Percentiles rank a stretch among this genome's conserved stretches.
These are phyloP conservation scores for Phaeosphaeria sp. DNA, from an alignment of 2,329 filamentous ascomycete genomes.

Conservation along the genomic window DNA sequence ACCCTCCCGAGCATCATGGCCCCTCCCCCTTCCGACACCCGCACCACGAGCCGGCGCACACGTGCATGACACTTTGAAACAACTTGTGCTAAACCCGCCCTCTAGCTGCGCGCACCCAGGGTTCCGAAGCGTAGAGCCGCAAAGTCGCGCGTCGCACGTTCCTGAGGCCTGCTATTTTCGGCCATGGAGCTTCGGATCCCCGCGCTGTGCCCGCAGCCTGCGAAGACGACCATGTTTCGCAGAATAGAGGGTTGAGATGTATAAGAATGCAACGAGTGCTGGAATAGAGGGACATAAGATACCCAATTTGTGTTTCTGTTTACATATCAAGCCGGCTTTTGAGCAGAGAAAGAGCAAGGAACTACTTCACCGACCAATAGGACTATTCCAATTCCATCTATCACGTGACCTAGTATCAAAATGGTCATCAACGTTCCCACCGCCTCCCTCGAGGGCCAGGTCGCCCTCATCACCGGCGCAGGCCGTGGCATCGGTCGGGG, in stretches of 20 bases:
- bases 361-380: slow-evolving; percentile 11
- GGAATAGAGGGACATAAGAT: slow-evolving; percentile 5
- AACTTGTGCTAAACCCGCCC: slow-evolving; percentile 8
- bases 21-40: slow-evolving; percentile 40
- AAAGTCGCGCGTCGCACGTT: slow-evolving; percentile 6
- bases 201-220: slow-evolving; percentile 21
- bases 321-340: too few relatives aligned
- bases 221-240: slow-evolving; percentile 8
- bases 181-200: slow-evolving; percentile 31
- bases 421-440: slow-evolving; percentile 54
- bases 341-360: slow-evolving; percentile 1
- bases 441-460: slow-evolving; percentile 59
- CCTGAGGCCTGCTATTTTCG: slow-evolving; percentile 26
- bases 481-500: slow-evolving; percentile 71
- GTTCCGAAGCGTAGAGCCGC: slow-evolving; percentile 33
- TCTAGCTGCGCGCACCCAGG: slow-evolving; percentile 17
- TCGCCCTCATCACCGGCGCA: slow-evolving; percentile 67
- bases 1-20: slow-evolving; percentile 23
- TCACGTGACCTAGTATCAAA: slow-evolving; percentile 30
- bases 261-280: slow-evolving; percentile 11
- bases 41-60: slow-evolving; percentile 15
- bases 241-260: background rate
- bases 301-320: slow-evolving; percentile 8
- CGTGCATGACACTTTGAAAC: slow-evolving; percentile 24
- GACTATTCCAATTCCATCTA: slow-evolving; percentile 11